Base-by-base conservation (phyloP, 2,329 filamentous ascomycete genomes). In the Balansia obtecta region DNA sequence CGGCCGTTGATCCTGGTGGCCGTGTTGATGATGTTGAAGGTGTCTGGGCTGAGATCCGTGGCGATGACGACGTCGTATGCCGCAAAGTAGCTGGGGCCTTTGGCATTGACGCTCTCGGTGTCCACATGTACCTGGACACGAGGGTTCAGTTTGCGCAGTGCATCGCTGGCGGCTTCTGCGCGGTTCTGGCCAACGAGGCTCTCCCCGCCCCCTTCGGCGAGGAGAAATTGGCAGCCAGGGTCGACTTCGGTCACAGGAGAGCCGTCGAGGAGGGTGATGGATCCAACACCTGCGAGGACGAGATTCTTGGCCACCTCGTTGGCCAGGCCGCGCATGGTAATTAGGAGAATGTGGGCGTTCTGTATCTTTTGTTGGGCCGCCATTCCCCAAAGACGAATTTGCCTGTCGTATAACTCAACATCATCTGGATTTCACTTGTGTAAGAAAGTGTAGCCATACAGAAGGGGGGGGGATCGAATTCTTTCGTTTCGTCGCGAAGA, bases 301-400 rank as follows among this genome's bases (percentile, higher is more conserved):
- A 98, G 82, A 64, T 97, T 98, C 73, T 98, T 98, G 55, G 93
- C 90, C 50, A 97, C 85, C 69, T 98, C 93, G 64, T 91, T 94
- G 52, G 86, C 89, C 15, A 98, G 79, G 1, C 86, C 89, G 62
- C 86, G 87, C 66, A 95, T 82, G 32, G 83, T 89, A 57, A 98
- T 84, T 55, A 98, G 80, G 44, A 97, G 82, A 58, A 98, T 85
- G 61, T 89, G 89, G 52, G 93, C 88, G 52, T 79, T 86, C 59
- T 91, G 88, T 52, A 98, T 89, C 63, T 86, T 88, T 65, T 95
- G 86, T 67, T 98, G 93, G 7, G 93, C 93, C 61, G 93, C 83
- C 62, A 97, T 87, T 42, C 93, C 93, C 93, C 93, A 98, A 32
- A 98, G 82, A 49, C 93, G 85, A 61, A 98, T 96, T 66, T 98